Conservation (phyloP, 1,139 yeast genomes). For the Pichia kudriavzevii region DNA sequence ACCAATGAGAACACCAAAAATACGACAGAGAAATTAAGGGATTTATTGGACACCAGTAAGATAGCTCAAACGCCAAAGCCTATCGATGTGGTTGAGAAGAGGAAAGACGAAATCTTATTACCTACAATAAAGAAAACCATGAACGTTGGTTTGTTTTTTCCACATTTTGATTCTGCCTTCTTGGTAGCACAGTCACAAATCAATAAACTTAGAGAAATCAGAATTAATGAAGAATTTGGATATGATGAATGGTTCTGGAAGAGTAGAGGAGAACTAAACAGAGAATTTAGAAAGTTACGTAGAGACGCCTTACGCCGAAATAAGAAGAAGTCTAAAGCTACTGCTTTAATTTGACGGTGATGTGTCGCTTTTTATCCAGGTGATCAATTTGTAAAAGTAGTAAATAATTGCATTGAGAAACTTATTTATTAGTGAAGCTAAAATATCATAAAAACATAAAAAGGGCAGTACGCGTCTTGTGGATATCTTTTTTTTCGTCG, state of each 20-base stretch:
- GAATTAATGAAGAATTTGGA: conserved; percentile 37
- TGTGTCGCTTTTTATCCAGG: too few species aligned
- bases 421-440: not conserved
- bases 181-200: conserved; percentile 77
- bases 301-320: conserved; percentile 63
- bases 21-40: conserved; percentile 54
- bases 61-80: conserved; percentile 25
- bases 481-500: too few species aligned
- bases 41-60: conserved; percentile 39
- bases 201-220: conserved; percentile 42
- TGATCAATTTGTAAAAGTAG: too few species aligned
- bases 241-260: conserved; percentile 82
- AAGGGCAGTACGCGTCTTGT: too few species aligned
- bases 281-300: conserved; percentile 66
- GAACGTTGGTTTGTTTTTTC: conserved; percentile 64
- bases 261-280: conserved; percentile 70
- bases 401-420: not conserved
- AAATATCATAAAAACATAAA: too few species aligned
- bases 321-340: conserved; percentile 12
- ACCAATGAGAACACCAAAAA: conserved; percentile 54
- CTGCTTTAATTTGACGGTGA: conserved; percentile 3
- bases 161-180: conserved; percentile 80
- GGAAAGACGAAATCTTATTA: not conserved
- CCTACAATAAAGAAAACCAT: conserved; percentile 16
- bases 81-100: conserved; percentile 29